Percentiles rank a stretch among this genome's conserved stretches.
Evolutionary conservation across 179 eudicot genomes (phyloP).

Genomic region (Spinacia oleracea): DNA sequence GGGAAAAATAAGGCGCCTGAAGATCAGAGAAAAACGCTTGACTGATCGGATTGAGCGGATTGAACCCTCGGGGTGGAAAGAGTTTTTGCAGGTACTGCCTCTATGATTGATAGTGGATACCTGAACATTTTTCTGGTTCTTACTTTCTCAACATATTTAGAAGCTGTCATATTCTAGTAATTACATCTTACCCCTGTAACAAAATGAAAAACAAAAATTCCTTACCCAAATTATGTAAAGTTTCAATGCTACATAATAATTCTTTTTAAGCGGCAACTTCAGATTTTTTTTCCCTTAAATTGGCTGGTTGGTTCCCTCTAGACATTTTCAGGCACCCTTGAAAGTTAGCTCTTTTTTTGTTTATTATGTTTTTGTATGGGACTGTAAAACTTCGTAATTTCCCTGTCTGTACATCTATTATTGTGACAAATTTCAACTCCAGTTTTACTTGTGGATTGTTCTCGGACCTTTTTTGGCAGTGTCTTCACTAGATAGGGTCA

Average conservation of each 20-base stretch:
- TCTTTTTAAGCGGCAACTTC: background rate
- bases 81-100: slow-evolving; percentile 89
- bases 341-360: background rate
- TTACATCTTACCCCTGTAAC: background rate
- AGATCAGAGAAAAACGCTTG: slow-evolving; percentile 74
- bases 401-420: background rate
- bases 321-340: background rate
- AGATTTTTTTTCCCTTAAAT: background rate
- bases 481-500: background rate
- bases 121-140: background rate
- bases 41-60: slow-evolving; percentile 77
- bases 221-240: background rate
- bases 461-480: background rate
- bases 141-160: background rate
- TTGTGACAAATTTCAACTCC: background rate
- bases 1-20: slow-evolving; percentile 83
- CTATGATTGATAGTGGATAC: background rate
- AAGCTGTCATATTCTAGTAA: background rate
- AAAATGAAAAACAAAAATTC: background rate
- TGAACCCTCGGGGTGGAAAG: slow-evolving; percentile 99
- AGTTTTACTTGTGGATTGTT: background rate
- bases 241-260: background rate
- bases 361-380: background rate
- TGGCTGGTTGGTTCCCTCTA: background rate
- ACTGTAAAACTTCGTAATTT: background rate